These are phyloP conservation scores for Alnus rubra DNA, from an alignment of 306 rosid genomes.

Conservation along the genomic window DNA sequence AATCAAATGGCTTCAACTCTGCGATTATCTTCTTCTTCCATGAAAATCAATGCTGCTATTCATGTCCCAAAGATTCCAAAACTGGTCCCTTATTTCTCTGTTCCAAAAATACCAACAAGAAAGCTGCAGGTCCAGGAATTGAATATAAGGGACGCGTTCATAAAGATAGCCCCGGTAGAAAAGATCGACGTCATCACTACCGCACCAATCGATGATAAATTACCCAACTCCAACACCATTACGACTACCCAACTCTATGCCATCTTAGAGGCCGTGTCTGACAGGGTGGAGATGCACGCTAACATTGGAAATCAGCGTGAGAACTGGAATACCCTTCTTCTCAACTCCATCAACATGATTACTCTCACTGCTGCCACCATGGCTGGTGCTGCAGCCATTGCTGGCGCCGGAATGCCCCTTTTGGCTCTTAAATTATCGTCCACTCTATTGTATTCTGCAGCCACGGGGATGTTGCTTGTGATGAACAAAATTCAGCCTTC, in stretches of 20 bases:
- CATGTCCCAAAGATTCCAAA: conserved; percentile 52
- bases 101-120: conserved; percentile 35
- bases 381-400: conserved; percentile 46
- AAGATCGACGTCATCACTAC: not conserved
- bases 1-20: conserved; percentile 50
- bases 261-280: conserved; percentile 51
- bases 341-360: conserved; percentile 74
- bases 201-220: not conserved
- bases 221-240: not conserved
- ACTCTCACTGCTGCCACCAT: conserved; percentile 72
- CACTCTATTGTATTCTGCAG: too few species aligned
- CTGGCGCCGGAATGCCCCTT: conserved; percentile 29
- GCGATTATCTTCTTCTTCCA: conserved; percentile 31
- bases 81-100: conserved; percentile 1
- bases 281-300: conserved; percentile 73
- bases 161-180: conserved; percentile 25
- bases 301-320: conserved; percentile 35
- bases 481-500: too few species aligned
- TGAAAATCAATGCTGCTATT: conserved; percentile 44
- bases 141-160: conserved; percentile 33
- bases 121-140: conserved; percentile 41
- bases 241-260: conserved; percentile 41
- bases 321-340: conserved; percentile 66
- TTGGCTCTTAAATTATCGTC: conserved; percentile 17
- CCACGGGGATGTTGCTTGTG: too few species aligned